Conservation (phyloP, 768 basidiomycete species). For the Candolleomyces eurysporus region DNA sequence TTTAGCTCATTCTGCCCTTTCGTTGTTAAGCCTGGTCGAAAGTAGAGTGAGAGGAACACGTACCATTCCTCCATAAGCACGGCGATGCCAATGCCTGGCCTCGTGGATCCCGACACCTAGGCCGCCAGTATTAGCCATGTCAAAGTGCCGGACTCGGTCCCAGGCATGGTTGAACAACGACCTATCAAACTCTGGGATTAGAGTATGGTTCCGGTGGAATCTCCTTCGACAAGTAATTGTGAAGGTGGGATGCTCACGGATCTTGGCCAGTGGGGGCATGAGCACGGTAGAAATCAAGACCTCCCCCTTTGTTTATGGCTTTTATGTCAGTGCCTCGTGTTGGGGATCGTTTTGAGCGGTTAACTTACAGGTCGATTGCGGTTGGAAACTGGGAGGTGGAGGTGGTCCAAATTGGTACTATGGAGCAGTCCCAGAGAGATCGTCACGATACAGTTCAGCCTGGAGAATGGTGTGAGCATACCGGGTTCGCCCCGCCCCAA, state of each 20-base stretch:
- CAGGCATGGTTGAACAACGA: conserved; percentile 56
- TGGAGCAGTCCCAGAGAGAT: background rate
- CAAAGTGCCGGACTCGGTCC: conserved; percentile 43
- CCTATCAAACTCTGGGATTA: conserved; percentile 45
- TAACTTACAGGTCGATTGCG: conserved; percentile 52
- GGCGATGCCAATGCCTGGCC: conserved; percentile 63
- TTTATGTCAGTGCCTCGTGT: conserved; percentile 17
- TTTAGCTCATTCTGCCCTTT: conserved; percentile 46
- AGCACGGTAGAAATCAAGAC: conserved; percentile 61
- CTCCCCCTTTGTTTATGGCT: conserved; percentile 47
- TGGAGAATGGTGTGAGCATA: conserved; percentile 11
- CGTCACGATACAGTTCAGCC: no score
- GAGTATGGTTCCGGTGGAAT: conserved; percentile 15
- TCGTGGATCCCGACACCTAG: conserved; percentile 56
- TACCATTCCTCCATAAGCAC: conserved; percentile 63
- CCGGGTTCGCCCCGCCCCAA: conserved; percentile 51
- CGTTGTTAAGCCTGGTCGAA: conserved; percentile 1
- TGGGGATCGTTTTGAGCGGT: conserved; percentile 9
- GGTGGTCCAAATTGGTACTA: conserved; percentile 44
- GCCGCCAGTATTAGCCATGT: conserved; percentile 26
- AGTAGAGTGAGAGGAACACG: conserved; percentile 16
- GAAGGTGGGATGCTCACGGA: conserved; percentile 42
- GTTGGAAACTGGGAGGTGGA: conserved; percentile 38
- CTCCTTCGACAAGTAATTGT: conserved; percentile 5
- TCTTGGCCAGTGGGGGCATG: conserved; percentile 51